Base-by-base conservation (phyloP, 176 grass and related monocot genomes). In the Eleusine coracana region DNA sequence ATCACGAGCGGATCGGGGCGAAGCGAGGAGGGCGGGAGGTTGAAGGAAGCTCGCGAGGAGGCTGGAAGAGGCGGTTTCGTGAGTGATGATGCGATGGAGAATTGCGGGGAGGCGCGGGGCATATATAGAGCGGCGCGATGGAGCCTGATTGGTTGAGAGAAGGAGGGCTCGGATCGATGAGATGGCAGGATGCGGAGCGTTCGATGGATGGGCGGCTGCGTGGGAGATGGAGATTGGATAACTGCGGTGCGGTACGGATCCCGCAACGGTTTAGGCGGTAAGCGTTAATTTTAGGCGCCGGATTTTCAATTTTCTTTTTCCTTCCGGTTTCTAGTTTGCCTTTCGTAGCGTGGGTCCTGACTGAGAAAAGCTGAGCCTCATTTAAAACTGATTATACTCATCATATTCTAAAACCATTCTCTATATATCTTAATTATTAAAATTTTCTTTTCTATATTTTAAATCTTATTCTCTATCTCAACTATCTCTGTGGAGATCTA, bases 91-190 rank as follows among this genome's bases (percentile, higher is more conserved):
- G 63, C 2, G 70, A 5, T 61, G 63, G 62, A 39, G 28, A 37
- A 46, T 41, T 6, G 3, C 5, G 1, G 11, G 0, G 36, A 29
- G 75, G 4, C 8, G 40, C 34, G 7, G 41, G 17, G 0, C 0
- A 59, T 88, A 67, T 88, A 88, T 84, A 74, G 1, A 68, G 15
- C 1, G 4, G 39, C 0, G 49, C 0, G 14, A 10, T 21, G 48
- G 21, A 16, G 3, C 1, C 40, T 56, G 87, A 88, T 75, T 88
- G 75, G 87, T 8, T 8, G 69, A 5, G 11, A 15, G 20, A 39
- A 5, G 7, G 61, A n/a, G 21, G 60, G 7, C 60, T 4, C 28
- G 40, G 87, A 88, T 88, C 40, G 40, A 7, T 88, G 81, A 68
- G 38, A 70, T 88, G 81, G 69, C 65, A 2, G 0, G 37, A 84